Evolutionary conservation across 2,329 filamentous ascomycete genomes (phyloP), one percentile per base, ranked within the genome.

Genomic region (Botrytis porri): DNA sequence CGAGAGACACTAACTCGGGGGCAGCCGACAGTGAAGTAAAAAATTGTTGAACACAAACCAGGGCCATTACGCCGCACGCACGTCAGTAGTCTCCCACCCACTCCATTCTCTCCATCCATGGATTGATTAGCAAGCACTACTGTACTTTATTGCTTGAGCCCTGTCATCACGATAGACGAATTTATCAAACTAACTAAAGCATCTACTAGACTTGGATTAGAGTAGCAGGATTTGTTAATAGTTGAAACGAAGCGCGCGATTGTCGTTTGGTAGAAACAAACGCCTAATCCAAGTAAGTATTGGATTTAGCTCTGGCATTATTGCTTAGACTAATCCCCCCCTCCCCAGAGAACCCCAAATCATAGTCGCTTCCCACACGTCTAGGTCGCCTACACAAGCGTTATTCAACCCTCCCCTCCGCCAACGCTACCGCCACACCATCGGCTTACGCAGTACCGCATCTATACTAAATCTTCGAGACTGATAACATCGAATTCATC

Each of bases 381-480:
- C 70, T 78, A 76, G 77, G 75, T 79, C 76, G 76, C 75, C 75
- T 76, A 76, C 71, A 73, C 77, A 78, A 78, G 76, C 77, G 74
- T 76, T 72, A 37, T 35, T 72, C 64, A 39, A 61, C 61, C 54
- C 39, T 69, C 64, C 71, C 51, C 57, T 51, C 72, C 74, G 45
- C 60, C 45, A 45, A 71, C 37, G 59, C 37, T 57, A 59, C 39
- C 51, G 70, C 32, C 61, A 45, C 14, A 39, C 22, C 41, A 59
- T 45, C 51, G 70, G 45, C 61, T 45, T n/a, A 61, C 37, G 22
- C 25, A 67, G 60, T 39, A n/a, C 70, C 18, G 37, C 14, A 45
- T 25, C 35, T 35, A 37, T 54, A 66, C 45, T 35, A 39, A 39
- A 39, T 14, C 32, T 16, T 54, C 32, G 64, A 66, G 43, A 66